Evolutionary conservation across 768 basidiomycete species (phyloP).

Genomic region (Agaricus bisporus): DNA sequence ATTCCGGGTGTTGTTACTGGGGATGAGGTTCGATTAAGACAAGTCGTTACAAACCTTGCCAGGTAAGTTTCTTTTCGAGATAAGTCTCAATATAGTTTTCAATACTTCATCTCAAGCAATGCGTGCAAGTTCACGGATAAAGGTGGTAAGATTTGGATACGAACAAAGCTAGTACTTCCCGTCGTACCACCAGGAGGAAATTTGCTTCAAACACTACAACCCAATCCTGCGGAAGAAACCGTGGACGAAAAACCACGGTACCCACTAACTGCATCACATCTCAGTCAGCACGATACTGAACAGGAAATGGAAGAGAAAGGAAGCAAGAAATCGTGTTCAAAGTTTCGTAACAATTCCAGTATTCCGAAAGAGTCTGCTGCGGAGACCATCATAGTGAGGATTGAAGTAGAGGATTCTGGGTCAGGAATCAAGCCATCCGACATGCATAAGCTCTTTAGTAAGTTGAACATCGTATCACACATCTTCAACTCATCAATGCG

Average conservation of each 20-base stretch:
- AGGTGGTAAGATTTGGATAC: constrained; percentile 62
- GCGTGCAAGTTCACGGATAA: constrained; percentile 76
- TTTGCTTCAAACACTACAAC: constrained; percentile 11
- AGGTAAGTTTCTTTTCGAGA: constrained; percentile 33
- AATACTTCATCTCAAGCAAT: constrained; percentile 36
- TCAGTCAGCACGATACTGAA: constrained; percentile 7
- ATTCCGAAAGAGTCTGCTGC: constrained; percentile 13
- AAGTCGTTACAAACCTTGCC: constrained; percentile 80
- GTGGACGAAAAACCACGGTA: constrained; percentile 1
- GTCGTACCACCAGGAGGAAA: constrained; percentile 15
- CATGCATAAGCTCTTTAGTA: constrained; percentile 70
- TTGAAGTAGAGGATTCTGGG: constrained; percentile 77
- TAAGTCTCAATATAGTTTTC: background rate
- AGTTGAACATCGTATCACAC: constrained; percentile 17
- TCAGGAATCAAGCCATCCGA: constrained; percentile 47
- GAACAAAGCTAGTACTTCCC: constrained; percentile 53
- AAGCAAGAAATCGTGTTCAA: constrained; percentile 20
- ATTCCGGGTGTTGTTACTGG: constrained; percentile 72
- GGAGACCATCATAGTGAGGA: constrained; percentile 74
- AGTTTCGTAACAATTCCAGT: background rate
- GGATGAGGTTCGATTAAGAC: constrained; percentile 76
- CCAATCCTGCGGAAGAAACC: background rate
- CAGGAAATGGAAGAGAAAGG: constrained; percentile 12
- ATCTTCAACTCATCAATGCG: background rate
- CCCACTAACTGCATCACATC: constrained; percentile 3